phyloP scores from a whole-genome alignment of 352 stramenopile species.

The Thalassiosira delicatula region DNA sequence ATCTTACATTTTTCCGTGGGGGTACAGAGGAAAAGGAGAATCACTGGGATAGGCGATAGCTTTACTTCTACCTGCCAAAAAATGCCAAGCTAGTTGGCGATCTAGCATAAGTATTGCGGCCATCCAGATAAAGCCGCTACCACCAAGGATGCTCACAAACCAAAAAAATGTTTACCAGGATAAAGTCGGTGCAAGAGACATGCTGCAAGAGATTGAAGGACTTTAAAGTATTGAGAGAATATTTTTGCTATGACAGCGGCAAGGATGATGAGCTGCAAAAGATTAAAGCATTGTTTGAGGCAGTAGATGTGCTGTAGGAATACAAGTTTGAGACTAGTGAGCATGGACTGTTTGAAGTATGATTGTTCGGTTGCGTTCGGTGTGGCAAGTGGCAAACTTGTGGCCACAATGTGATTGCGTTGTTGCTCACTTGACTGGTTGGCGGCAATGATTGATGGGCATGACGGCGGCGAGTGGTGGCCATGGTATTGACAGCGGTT shows the following conservation, averaged over 20 bases:
- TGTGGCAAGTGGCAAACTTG: no score
- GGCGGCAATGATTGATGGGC: no score
- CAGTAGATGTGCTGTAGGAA: conserved; percentile 25
- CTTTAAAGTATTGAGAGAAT: conserved; percentile 30
- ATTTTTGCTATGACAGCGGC: conserved; percentile 31
- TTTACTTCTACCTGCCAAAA: conserved; percentile 25
- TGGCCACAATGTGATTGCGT: no score
- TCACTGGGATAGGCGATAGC: conserved; percentile 11
- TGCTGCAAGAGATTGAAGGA: conserved; percentile 25
- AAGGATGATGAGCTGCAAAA: conserved; percentile 37
- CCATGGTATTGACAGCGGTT: no score
- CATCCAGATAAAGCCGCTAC: conserved; percentile 29
- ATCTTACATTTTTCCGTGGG: conserved; percentile 26
- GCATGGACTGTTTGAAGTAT: conserved; percentile 33
- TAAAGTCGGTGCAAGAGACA: conserved; percentile 41
- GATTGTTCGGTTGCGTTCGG: no score
- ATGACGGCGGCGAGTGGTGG: no score
- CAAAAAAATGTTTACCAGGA: conserved; percentile 33
- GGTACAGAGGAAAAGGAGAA: neutral
- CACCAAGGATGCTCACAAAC: conserved; percentile 25
- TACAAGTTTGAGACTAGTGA: conserved; percentile 45
- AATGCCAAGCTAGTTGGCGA: conserved; percentile 24
- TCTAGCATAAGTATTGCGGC: conserved; percentile 34
- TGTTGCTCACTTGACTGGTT: no score
- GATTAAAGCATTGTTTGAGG: conserved; percentile 26